Conservation (phyloP, 2,329 filamentous ascomycete species). For the Gaeumannomyces sp. region DNA sequence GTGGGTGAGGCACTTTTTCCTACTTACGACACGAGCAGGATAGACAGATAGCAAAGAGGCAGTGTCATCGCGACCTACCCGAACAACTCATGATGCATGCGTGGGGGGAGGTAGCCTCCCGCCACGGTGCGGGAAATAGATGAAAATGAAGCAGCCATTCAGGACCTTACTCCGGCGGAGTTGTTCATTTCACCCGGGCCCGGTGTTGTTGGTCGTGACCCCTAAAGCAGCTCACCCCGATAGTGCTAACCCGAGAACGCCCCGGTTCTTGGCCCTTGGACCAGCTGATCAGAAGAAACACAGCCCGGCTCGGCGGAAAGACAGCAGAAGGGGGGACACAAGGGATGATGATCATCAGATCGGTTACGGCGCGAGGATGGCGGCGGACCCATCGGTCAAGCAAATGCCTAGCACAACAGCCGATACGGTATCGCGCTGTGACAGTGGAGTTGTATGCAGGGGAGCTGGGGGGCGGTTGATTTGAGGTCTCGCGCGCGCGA, state of each 20-base stretch:
- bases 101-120: neutral
- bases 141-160: neutral
- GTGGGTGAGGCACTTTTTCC: neutral
- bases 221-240: neutral
- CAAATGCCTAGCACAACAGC: constrained; percentile 3
- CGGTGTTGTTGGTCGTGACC: neutral
- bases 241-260: neutral
- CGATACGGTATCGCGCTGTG: neutral
- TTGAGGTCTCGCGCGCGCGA: neutral
- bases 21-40: neutral
- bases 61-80: neutral
- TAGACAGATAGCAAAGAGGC: neutral
- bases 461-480: too few species aligned
- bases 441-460: neutral
- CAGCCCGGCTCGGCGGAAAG: neutral
- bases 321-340: neutral
- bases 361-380: neutral
- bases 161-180: too few species aligned
- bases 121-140: too few species aligned
- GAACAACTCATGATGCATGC: neutral
- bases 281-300: neutral
- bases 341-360: neutral
- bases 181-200: neutral
- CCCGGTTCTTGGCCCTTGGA: neutral
- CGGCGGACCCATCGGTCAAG: neutral